These are phyloP conservation scores for Penicillium thymicola DNA, from an alignment of 2,329 filamentous ascomycete species.

Conservation along the genomic window DNA sequence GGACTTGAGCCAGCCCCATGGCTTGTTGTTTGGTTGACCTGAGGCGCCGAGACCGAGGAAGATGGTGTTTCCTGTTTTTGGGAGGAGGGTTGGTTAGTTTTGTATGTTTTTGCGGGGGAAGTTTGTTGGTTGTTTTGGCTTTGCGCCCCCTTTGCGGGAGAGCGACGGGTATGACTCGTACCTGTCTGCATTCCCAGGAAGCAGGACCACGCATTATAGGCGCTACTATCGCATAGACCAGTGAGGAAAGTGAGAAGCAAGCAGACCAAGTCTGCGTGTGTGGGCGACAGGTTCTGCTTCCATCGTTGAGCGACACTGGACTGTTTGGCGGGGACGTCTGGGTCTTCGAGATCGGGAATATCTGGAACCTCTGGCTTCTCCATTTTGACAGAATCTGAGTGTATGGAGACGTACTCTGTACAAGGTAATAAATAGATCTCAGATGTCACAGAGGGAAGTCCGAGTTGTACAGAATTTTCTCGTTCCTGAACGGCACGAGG, in stretches of 20 bases:
- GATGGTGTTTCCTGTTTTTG: conserved; percentile 43
- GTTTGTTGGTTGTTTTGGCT: not conserved
- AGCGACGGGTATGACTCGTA: conserved; percentile 21
- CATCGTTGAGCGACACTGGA: conserved; percentile 24
- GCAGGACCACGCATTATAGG: conserved; percentile 48
- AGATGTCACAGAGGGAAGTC: not conserved
- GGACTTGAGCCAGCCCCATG: conserved; percentile 46
- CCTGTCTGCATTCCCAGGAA: conserved; percentile 50
- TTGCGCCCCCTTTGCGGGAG: not conserved
- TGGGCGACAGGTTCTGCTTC: conserved; percentile 29
- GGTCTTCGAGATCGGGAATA: conserved; percentile 21
- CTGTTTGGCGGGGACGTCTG: conserved; percentile 6
- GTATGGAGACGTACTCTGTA: not conserved
- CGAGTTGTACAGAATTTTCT: not conserved
- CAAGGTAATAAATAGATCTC: not conserved
- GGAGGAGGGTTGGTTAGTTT: not conserved
- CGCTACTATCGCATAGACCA: conserved; percentile 45
- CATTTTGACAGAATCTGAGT: conserved; percentile 9
- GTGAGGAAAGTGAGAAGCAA: conserved; percentile 42
- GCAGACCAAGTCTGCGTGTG: conserved; percentile 39
- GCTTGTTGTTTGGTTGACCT: conserved; percentile 37
- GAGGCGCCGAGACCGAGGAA: conserved; percentile 47
- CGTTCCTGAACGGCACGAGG: conserved; percentile 3
- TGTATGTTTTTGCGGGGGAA: not conserved
- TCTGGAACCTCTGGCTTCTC: conserved; percentile 16